Evolutionary conservation across 768 basidiomycete species (phyloP).

Genomic region (Rhodotorula sphaerocarpa): DNA sequence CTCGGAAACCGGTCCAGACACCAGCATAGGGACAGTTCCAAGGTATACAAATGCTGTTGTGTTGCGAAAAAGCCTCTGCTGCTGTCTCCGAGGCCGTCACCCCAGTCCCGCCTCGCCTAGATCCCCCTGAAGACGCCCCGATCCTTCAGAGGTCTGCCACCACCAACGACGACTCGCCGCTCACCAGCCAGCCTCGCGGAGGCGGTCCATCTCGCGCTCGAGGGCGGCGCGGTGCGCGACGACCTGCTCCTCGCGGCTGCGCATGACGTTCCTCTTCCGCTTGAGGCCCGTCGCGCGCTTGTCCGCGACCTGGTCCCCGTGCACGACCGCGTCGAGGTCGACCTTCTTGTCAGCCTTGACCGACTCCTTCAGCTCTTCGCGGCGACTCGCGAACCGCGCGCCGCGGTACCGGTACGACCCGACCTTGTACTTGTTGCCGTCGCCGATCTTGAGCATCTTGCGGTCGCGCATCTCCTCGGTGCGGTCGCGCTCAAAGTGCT

Average conservation of each 20-base stretch:
- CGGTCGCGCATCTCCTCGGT: constrained; percentile 36
- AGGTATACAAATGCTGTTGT: too few species aligned
- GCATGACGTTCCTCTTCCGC: constrained; percentile 29
- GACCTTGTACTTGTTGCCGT: constrained; percentile 31
- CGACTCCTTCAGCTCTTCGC: constrained; percentile 11
- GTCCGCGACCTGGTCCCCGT: constrained; percentile 11
- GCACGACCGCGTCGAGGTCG: constrained; percentile 7
- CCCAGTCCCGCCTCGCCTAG: too few species aligned
- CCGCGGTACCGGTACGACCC: constrained; percentile 24
- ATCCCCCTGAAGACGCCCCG: too few species aligned
- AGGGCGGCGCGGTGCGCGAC: constrained; percentile 4
- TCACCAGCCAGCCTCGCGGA: constrained; percentile 26
- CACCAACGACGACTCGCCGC: too few species aligned
- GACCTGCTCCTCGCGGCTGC: constrained; percentile 21
- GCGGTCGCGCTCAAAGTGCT: constrained; percentile 36
- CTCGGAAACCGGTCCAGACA: too few species aligned
- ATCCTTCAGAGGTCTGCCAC: too few species aligned
- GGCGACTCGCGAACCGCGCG: constrained; percentile 21
- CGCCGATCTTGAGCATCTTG: constrained; percentile 36
- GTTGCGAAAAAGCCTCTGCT: too few species aligned
- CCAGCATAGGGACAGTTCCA: too few species aligned
- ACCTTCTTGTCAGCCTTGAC: constrained; percentile 4
- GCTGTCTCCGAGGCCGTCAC: too few species aligned
- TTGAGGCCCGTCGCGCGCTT: constrained; percentile 22
- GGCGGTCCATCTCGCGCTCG: constrained; percentile 27